Base-by-base conservation (phyloP, 352 stramenopile species). In the Phytopythium litorale region DNA sequence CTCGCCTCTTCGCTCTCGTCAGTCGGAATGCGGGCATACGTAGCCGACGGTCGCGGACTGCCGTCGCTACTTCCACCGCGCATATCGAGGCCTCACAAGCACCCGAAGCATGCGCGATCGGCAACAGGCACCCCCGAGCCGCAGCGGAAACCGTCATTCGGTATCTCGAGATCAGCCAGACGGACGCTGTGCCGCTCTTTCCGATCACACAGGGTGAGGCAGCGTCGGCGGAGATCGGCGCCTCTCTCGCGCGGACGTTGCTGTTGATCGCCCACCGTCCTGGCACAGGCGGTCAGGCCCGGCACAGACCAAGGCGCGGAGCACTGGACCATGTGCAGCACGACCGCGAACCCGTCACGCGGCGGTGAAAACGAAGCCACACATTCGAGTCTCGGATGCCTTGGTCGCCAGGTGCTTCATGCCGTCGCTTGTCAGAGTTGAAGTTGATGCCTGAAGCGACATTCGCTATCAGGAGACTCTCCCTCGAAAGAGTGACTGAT, bases 281-380 rank as follows among this genome's bases (percentile, higher is more conserved):
- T 62, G 40, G n/a, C 45, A 21, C 7, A 4, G 11, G 45, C 4
- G 3, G 21, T 6, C 9, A 21, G 15, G 21, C 25, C 25, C 25
- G 25, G 25, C 3, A 3, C 25, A 28, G 7, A 11, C 6, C 23
- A 54, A 21, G 62, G 67, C 19, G 56, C 48, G n/a, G 79, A 72
- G 62, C 84, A 92, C 7, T 63, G 58, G 0, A 63, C 60, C n/a
- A 92, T 70, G 58, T 92, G 84, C 23, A 84, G 76, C 50, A 78
- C 79, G 42, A 90, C 79, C 30, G 65, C 70, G 5, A 64, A 35
- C 18, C 69, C 64, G 13, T 70, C 60, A 28, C 63, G 59, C 4
- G 33, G 23, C 16, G 53, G 33, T 7, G 65, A 11, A 64, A 83
- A 83, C 23, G n/a, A 19, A 61, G 75, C 63, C 21, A 67, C 62